phyloP scores from a whole-genome alignment of 2,329 filamentous ascomycete genomes.

The Colletotrichum karsti region DNA sequence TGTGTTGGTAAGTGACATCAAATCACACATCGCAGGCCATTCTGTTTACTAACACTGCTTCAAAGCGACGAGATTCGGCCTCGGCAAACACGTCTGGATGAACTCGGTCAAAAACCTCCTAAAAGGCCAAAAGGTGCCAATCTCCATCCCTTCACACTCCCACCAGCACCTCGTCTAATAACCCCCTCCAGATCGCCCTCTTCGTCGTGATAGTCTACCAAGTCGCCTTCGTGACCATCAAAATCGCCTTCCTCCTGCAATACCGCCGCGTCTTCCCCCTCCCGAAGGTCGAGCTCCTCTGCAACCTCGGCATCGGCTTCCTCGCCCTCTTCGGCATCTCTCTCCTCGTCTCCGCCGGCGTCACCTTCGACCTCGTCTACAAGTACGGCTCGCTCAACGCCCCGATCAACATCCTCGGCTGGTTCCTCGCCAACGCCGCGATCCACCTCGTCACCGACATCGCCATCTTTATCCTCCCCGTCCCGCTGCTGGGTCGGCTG shows the following conservation, averaged over 20 bases:
- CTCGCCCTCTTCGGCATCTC: slow-evolving; percentile 23
- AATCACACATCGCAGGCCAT: rapidly evolving
- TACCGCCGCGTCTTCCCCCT: slow-evolving; percentile 42
- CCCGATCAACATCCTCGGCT: slow-evolving; percentile 14
- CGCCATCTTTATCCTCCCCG: slow-evolving; percentile 28
- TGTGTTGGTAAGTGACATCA: not conserved
- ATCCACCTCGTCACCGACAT: slow-evolving; percentile 30
- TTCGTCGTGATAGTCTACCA: slow-evolving; percentile 41
- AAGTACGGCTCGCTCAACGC: not conserved
- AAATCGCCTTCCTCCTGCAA: slow-evolving; percentile 45
- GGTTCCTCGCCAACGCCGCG: slow-evolving; percentile 22
- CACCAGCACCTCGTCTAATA: not conserved
- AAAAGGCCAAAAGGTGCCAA: slow-evolving; percentile 13
- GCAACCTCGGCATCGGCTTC: slow-evolving; percentile 27
- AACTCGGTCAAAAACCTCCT: not conserved
- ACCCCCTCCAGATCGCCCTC: slow-evolving; percentile 32
- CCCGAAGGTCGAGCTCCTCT: slow-evolving; percentile 17
- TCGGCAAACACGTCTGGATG: slow-evolving; percentile 28
- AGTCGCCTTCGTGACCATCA: slow-evolving; percentile 37
- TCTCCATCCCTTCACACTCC: not conserved
- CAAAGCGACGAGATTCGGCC: slow-evolving; percentile 26
- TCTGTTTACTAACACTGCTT: not conserved
- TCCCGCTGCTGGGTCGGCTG: slow-evolving; percentile 21
- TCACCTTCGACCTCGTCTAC: not conserved
- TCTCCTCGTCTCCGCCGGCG: not conserved